Evolutionary conservation across 495 filamentous ascomycete species (phyloP), one percentile per base, ranked within the genome.

Genomic region (Staphylotrichum tortipilum): DNA sequence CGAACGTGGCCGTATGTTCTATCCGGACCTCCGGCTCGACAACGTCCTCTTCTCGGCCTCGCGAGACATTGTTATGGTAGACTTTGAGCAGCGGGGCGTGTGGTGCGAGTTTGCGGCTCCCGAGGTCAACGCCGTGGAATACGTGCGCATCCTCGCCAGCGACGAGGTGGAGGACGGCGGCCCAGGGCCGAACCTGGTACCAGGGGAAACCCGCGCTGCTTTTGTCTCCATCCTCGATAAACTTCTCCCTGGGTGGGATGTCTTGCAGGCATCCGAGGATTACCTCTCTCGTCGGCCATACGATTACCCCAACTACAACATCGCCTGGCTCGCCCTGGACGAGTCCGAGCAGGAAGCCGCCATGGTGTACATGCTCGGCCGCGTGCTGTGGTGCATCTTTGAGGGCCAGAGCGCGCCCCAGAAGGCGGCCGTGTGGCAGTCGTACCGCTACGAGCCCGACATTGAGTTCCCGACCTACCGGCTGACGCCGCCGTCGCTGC

Each of bases 21-120:
- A 76, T 35, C 73, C 73, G 9, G 73, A 76, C 49, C 60, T 76
- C 12, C 67, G 72, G 7, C 65, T 74, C 1, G 73, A 76, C 45
- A 76, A 76, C 53, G 59, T 76, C 17, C 65, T 76, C 7, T 50
- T 73, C 4, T 70, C 72, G 1, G 60, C 66, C 4, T 37, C 47
- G 0, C 62, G 53, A 1, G 68, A 72, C 29, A 44, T 71, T 6
- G 50, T 78, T 49, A 69, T 78, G 68, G 64, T 76, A 10, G 74
- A 78, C 48, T 76, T 77, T 43, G 74, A 78, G 51, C 74, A 77
- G 55, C 65, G 73, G 31, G 71, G 72, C 5, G 70, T 75, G 11
- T 76, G 69, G 72, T 72, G 68, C 60, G 68, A 72, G 55, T 76
- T 75, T 54, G 63, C 68, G 6, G 60, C 73, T 1, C 73, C 74